Conservation (phyloP, 768 basidiomycete species). For the Chlorophyllum brunneum region DNA sequence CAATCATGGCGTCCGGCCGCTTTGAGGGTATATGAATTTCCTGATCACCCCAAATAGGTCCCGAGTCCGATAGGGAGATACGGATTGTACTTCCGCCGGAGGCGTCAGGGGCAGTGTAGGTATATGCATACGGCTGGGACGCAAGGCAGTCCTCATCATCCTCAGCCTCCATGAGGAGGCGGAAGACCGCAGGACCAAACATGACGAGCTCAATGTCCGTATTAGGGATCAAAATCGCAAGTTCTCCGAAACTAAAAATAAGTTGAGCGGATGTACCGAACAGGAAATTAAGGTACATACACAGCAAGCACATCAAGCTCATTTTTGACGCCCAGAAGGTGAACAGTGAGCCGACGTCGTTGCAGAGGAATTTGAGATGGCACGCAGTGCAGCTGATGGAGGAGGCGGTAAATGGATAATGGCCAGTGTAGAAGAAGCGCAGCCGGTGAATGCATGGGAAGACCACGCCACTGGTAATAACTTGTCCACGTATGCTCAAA, state of each 20-base stretch:
- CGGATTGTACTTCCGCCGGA: slow-evolving; percentile 35
- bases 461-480: slow-evolving; percentile 42
- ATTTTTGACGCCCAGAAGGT: slow-evolving; percentile 36
- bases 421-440: slow-evolving; percentile 43
- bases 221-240: slow-evolving; percentile 40
- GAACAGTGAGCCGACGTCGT: slow-evolving; percentile 27
- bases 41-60: slow-evolving; percentile 15
- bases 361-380: slow-evolving; percentile 20
- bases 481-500: slow-evolving; percentile 35
- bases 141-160: slow-evolving; percentile 23
- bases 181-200: slow-evolving; percentile 31
- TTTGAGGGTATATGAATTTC: slow-evolving; percentile 5
- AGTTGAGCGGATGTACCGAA: neutral
- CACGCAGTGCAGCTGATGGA: slow-evolving; percentile 29
- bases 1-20: slow-evolving; percentile 41
- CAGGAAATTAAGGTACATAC: neutral
- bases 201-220: slow-evolving; percentile 41
- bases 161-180: slow-evolving; percentile 27
- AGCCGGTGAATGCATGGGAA: slow-evolving; percentile 39
- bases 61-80: slow-evolving; percentile 27
- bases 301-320: slow-evolving; percentile 24
- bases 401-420: slow-evolving; percentile 34
- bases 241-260: slow-evolving; percentile 35
- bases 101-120: slow-evolving; percentile 32
- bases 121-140: slow-evolving; percentile 22